phyloP scores from a whole-genome alignment of 2,329 filamentous ascomycete species.

The Colletotrichum orbiculare region DNA sequence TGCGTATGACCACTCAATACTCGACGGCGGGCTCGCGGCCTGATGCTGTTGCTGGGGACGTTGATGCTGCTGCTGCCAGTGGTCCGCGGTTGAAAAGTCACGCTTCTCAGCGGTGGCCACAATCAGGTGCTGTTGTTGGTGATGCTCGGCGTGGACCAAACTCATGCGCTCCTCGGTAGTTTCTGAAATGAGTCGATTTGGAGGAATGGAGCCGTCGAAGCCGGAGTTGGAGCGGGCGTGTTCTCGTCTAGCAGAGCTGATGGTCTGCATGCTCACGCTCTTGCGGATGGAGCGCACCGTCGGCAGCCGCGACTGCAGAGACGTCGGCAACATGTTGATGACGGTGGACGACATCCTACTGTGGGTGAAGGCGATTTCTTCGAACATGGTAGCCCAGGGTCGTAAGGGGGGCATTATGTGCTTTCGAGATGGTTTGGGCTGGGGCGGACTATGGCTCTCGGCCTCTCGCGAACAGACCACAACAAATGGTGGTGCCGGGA shows the following conservation, averaged over 20 bases:
- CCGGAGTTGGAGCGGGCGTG: constrained; percentile 33
- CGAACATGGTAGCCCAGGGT: constrained; percentile 39
- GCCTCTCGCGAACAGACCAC: background rate
- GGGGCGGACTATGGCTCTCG: constrained; percentile 4
- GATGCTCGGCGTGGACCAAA: constrained; percentile 28
- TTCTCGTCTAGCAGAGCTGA: constrained; percentile 27
- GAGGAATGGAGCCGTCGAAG: constrained; percentile 23
- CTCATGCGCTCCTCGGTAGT: constrained; percentile 35
- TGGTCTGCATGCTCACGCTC: constrained; percentile 48
- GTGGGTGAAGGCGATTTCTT: constrained; percentile 46
- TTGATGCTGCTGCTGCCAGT: constrained; percentile 14
- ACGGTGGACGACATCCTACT: constrained; percentile 57
- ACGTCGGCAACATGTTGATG: constrained; percentile 63
- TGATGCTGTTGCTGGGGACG: constrained; percentile 27
- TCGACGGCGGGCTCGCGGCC: constrained; percentile 42
- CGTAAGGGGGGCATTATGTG: constrained; percentile 35
- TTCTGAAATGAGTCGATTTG: constrained; percentile 27
- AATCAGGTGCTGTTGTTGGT: constrained; percentile 12
- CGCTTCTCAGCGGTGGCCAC: constrained; percentile 11
- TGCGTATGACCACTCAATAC: constrained; percentile 47
- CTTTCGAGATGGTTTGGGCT: constrained; percentile 21
- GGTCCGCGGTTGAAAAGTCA: constrained; percentile 13
- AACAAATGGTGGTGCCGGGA: constrained; percentile 26
- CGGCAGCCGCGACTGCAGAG: constrained; percentile 63
- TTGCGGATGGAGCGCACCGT: constrained; percentile 60